Evolutionary conservation across 2,329 filamentous ascomycete species (phyloP).

Genomic region (Penicillium sp.): DNA sequence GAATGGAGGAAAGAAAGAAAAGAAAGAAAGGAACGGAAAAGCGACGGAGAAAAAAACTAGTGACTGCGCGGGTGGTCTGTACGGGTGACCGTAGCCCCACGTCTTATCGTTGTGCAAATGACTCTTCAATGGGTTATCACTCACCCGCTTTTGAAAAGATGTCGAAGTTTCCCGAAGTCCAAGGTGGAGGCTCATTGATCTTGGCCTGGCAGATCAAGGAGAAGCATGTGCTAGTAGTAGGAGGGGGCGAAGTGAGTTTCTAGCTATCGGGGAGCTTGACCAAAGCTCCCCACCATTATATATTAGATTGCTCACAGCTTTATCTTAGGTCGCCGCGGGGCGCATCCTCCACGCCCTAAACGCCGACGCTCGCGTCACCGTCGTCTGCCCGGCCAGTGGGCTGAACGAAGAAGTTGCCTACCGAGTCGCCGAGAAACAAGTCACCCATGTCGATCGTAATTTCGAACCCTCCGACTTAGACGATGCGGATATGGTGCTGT

Average conservation of each 20-base stretch:
- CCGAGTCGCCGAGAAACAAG: constrained; percentile 72
- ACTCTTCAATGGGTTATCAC: background rate
- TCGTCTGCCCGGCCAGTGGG: constrained; percentile 76
- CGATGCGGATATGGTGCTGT: constrained; percentile 79
- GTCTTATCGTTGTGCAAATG: background rate
- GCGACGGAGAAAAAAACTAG: constrained; percentile 17
- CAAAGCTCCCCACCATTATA: background rate
- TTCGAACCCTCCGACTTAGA: constrained; percentile 89
- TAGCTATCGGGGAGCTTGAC: background rate
- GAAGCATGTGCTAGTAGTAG: constrained; percentile 88
- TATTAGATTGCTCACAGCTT: background rate
- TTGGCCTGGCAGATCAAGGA: constrained; percentile 92
- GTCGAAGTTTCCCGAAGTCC: constrained; percentile 71
- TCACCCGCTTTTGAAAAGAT: constrained; percentile 34
- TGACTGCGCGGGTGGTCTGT: constrained; percentile 14
- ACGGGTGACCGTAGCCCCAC: constrained; percentile 19
- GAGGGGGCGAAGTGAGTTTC: constrained; percentile 80
- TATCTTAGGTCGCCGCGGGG: constrained; percentile 80
- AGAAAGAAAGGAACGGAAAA: constrained; percentile 8
- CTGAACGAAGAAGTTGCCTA: constrained; percentile 86
- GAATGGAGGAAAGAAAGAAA: constrained; percentile 17
- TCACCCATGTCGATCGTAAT: constrained; percentile 76
- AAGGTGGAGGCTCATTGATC: constrained; percentile 90
- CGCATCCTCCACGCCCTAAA: constrained; percentile 93
- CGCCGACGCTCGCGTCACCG: constrained; percentile 85